A percentile compares a stretch with the other conserved stretches of the same genome.
Conservation (phyloP, 129 eudicot genomes). For the Helichrysum umbraculigerum region DNA sequence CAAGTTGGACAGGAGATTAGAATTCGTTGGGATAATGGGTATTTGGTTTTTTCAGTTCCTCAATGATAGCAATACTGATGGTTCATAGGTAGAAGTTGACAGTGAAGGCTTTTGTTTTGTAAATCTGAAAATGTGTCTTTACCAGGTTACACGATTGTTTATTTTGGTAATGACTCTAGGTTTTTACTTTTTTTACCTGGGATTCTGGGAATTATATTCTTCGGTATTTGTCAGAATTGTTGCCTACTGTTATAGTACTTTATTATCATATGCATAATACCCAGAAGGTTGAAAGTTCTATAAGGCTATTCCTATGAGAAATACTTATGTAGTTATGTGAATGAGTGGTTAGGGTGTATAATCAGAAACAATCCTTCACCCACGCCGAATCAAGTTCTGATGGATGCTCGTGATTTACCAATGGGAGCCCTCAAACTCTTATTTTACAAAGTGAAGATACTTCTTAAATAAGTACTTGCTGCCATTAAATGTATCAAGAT, state of each 20-base stretch:
- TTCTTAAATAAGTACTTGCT: neutral
- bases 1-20: slow-evolving; percentile 78
- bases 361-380: slow-evolving; percentile 2
- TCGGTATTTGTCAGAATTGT: slow-evolving; percentile 9
- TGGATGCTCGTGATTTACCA: neutral
- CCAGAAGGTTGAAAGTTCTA: slow-evolving; percentile 11
- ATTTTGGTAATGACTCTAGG: slow-evolving; percentile 29
- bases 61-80: slow-evolving; percentile 42
- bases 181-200: slow-evolving; percentile 18
- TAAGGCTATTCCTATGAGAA: neutral
- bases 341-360: neutral
- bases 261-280: slow-evolving; percentile 6
- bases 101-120: slow-evolving; percentile 39
- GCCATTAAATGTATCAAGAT: neutral
- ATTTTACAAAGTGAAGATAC: neutral
- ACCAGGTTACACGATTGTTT: slow-evolving; percentile 33
- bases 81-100: slow-evolving; percentile 43
- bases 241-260: neutral
- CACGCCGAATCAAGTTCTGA: neutral
- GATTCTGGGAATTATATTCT: slow-evolving; percentile 20
- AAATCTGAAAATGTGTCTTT: slow-evolving; percentile 32
- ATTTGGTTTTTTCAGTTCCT: slow-evolving; percentile 73
- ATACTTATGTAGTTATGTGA: neutral
- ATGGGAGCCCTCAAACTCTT: neutral
- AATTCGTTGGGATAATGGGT: slow-evolving; percentile 81